phyloP scores from a whole-genome alignment of 495 filamentous ascomycete genomes.

The Parmelia sp. region DNA sequence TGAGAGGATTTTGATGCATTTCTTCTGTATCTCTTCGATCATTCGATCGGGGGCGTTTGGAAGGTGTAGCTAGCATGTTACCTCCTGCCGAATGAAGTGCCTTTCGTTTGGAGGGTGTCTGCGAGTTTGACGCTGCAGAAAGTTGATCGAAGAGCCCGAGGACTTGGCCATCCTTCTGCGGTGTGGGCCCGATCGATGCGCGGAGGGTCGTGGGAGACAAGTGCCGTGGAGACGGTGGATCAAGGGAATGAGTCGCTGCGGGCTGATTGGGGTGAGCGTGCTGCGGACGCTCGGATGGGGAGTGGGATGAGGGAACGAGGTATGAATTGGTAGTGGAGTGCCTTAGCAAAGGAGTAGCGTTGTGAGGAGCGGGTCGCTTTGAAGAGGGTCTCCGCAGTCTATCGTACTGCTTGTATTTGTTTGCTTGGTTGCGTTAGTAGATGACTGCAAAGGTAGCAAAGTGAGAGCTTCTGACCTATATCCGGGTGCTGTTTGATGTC shows the following conservation, averaged over 20 bases:
- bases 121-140: constrained; percentile 27
- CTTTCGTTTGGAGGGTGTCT: constrained; percentile 37
- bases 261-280: constrained; percentile 11
- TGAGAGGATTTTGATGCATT: not conserved
- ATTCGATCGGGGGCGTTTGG: constrained; percentile 1
- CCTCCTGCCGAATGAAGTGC: not conserved
- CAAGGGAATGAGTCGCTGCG: constrained; percentile 12
- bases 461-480: constrained; percentile 56
- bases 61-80: constrained; percentile 19
- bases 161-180: constrained; percentile 79
- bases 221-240: constrained; percentile 12
- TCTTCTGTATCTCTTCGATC: not conserved
- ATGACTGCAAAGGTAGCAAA: constrained; percentile 8
- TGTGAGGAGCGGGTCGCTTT: constrained; percentile 36
- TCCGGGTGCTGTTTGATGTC: constrained; percentile 81
- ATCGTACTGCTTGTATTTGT: constrained; percentile 89
- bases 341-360: constrained; percentile 42
- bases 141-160: constrained; percentile 90
- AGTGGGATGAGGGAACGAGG: constrained; percentile 55
- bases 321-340: constrained; percentile 41
- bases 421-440: constrained; percentile 43
- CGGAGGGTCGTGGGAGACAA: constrained; percentile 22
- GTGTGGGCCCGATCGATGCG: constrained; percentile 47
- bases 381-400: constrained; percentile 58
- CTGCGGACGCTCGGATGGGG: constrained; percentile 28